Base-by-base conservation (phyloP, 2,329 filamentous ascomycete species). In the Colletotrichum musicola region DNA sequence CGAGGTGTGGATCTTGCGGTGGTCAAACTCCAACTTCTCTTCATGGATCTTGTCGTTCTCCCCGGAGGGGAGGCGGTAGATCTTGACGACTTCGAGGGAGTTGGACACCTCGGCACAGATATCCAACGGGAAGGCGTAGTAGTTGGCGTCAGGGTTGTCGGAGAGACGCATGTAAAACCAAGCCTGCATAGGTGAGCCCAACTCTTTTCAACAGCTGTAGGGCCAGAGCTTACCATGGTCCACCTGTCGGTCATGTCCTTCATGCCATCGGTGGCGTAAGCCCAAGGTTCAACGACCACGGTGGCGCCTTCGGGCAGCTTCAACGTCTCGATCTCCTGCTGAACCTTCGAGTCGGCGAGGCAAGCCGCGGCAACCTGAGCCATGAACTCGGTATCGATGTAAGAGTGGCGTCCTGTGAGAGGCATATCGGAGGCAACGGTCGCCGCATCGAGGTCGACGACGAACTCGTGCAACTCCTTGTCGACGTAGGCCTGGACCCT, bases 71-170 rank as follows among this genome's bases (percentile, higher is more conserved):
- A 88, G 80, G 42, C 81, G 81, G 70, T 84, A 83, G 58, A 88
- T 80, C 64, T 85, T 83, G 65, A 82, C 83, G 4, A 88, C 83
- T 30, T 83, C 72, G 3, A 88, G 77, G 2, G 83, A 75, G 69
- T 85, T 81, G 7, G 84, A 85, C 55, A 85, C 81, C 72, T 88
- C 85, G 7, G 84, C 83, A 53, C 81, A 83, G 22, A 89, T 78
- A 62, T 87, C 83, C 9, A 89, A 79, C 0, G 87, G 87, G 62
- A 88, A 88, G 4, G 86, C 86, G 71, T 89, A 89, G 74, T 85
- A 84, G 72, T 89, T 89, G 40, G 85, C 82, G 63, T 88, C 85
- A 0, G 75, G 74, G 38, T 85, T 78, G 0, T 80, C 75, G 0
- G 77, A 61, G 0, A 85, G 71, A 4, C 78, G 71, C 70, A 71